Percentiles rank a stretch among this genome's conserved stretches.
Evolutionary conservation across 208 protist genomes (phyloP).

Genomic region (Crithidia bombi): DNA sequence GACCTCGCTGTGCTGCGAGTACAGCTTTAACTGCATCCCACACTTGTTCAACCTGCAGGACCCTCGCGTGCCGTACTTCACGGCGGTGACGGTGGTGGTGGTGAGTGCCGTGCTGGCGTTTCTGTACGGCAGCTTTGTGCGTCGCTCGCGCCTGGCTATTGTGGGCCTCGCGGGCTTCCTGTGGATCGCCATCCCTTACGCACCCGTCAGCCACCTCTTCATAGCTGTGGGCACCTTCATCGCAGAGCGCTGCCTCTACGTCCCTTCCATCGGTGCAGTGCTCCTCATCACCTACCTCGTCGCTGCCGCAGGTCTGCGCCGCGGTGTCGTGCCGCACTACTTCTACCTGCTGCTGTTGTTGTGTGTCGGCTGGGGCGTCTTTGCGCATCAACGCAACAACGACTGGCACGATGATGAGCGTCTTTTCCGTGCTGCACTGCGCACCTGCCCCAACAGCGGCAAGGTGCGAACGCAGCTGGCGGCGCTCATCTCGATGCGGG

Average conservation of each 20-base stretch:
- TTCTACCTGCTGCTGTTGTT: slow-evolving; percentile 37
- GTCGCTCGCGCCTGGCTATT: slow-evolving; percentile 19
- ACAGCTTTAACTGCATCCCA: slow-evolving; percentile 91
- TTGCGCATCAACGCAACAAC: slow-evolving; percentile 45
- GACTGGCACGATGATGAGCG: slow-evolving; percentile 52
- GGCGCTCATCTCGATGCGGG: slow-evolving; percentile 18
- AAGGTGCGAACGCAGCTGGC: slow-evolving; percentile 47
- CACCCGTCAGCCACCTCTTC: slow-evolving; percentile 87
- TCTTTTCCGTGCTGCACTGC: slow-evolving; percentile 50
- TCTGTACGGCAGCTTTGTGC: slow-evolving; percentile 27
- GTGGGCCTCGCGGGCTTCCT: slow-evolving; percentile 35
- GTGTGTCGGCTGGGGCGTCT: slow-evolving; percentile 35
- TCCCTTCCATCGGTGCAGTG: slow-evolving; percentile 48
- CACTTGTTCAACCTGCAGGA: slow-evolving; percentile 46
- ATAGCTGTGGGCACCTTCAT: slow-evolving; percentile 85
- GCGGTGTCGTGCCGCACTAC: slow-evolving; percentile 11
- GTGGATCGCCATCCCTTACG: slow-evolving; percentile 78
- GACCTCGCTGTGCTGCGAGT: slow-evolving; percentile 83
- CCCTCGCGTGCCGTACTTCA: slow-evolving; percentile 39
- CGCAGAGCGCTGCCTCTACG: slow-evolving; percentile 88
- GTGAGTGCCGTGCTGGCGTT: slow-evolving; percentile 1
- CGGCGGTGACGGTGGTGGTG: slow-evolving; percentile 19
- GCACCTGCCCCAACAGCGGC: slow-evolving; percentile 59
- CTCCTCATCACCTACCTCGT: slow-evolving; percentile 35
- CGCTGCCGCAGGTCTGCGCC: slow-evolving; percentile 18